phyloP scores from a whole-genome alignment of 129 eudicot species.

The Dittrichia graveolens region DNA sequence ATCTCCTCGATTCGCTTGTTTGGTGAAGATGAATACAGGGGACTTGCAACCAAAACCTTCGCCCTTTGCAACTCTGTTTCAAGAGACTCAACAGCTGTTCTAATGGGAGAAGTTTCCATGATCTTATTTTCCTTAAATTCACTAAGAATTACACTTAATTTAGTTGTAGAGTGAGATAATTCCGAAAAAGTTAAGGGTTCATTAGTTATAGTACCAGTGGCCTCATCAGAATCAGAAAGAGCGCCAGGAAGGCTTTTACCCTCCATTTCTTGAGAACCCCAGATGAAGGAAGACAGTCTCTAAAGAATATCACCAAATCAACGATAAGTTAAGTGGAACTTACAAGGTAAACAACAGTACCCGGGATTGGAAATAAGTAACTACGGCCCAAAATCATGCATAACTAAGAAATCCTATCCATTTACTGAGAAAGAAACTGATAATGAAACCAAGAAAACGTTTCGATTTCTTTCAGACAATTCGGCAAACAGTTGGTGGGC shows the following conservation, averaged over 20 bases:
- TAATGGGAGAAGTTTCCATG: slow-evolving; percentile 52
- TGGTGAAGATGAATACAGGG: slow-evolving; percentile 42
- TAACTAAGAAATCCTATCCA: slow-evolving; percentile 1
- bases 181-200: slow-evolving; percentile 43
- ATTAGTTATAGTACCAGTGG: slow-evolving; percentile 41
- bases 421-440: background rate
- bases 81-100: slow-evolving; percentile 69
- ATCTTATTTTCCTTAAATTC: slow-evolving; percentile 55
- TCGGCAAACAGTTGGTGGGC: slow-evolving; percentile 34
- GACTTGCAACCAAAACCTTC: slow-evolving; percentile 48
- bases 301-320: background rate
- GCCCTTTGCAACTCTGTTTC: slow-evolving; percentile 64
- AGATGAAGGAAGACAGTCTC: slow-evolving; percentile 3
- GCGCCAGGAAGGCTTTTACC: slow-evolving; percentile 25
- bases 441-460: background rate
- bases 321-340: background rate
- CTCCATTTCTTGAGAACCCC: slow-evolving; percentile 37
- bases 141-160: slow-evolving; percentile 51
- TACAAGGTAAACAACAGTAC: slow-evolving; percentile 5
- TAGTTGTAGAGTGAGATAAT: slow-evolving; percentile 55
- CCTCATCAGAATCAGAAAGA: slow-evolving; percentile 41
- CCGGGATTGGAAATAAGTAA: slow-evolving; percentile 11
- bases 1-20: slow-evolving; percentile 52
- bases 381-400: slow-evolving; percentile 20
- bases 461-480: slow-evolving; percentile 25